phyloP scores from a whole-genome alignment of 2,329 filamentous ascomycete genomes.

The Diplocarpon rosae region DNA sequence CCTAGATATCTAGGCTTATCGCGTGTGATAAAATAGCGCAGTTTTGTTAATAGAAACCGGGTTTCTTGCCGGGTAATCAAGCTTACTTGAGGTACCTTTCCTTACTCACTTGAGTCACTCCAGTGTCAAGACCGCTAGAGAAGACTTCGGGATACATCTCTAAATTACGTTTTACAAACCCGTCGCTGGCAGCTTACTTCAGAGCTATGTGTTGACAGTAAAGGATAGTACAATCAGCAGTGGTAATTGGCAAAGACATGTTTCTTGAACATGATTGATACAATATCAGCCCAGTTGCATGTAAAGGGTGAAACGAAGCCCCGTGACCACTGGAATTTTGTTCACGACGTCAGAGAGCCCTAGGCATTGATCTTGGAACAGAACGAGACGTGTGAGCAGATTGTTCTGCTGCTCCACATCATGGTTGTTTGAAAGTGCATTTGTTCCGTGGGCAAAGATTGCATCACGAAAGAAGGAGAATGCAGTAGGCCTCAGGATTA shows the following conservation, averaged over 20 bases:
- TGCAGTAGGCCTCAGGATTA: not conserved
- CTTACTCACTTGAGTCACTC: too few relatives aligned
- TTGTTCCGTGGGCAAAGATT: conserved; percentile 26
- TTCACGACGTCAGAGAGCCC: conserved; percentile 52
- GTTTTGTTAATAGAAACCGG: too few relatives aligned
- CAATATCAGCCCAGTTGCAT: not conserved
- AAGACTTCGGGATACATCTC: too few relatives aligned
- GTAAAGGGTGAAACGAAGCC: conserved; percentile 56
- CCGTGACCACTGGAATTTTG: conserved; percentile 34
- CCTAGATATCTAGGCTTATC: too few relatives aligned
- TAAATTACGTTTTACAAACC: too few relatives aligned
- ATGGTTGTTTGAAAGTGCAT: not conserved
- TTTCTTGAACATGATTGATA: not conserved
- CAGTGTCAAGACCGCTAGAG: too few relatives aligned
- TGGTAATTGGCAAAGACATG: not conserved
- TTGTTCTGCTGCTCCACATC: conserved; percentile 42
- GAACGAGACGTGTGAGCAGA: conserved; percentile 38
- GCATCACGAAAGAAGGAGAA: not conserved
- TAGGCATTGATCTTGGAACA: conserved; percentile 42
- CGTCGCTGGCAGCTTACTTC: too few relatives aligned
- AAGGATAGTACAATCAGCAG: not conserved
- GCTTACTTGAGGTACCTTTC: too few relatives aligned
- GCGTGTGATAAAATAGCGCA: too few relatives aligned
- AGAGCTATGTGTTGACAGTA: too few relatives aligned
- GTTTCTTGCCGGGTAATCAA: too few relatives aligned